Evolutionary conservation across 1,284 basidiomycete species (phyloP).

Genomic region (Fomes fomentarius): DNA sequence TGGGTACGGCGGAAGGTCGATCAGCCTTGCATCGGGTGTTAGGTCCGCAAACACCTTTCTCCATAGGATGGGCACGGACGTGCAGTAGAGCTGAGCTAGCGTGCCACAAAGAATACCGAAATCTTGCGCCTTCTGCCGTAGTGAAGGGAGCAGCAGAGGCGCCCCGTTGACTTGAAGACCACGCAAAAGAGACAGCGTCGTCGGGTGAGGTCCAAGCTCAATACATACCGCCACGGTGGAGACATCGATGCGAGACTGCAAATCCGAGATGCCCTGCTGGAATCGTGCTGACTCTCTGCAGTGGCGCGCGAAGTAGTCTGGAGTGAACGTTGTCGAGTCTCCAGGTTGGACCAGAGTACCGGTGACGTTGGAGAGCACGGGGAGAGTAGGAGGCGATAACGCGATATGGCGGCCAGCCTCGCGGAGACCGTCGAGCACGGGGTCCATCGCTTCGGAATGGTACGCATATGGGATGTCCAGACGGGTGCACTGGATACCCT

Average conservation of each 20-base stretch:
- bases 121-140: conserved; percentile 47
- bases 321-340: conserved; percentile 49
- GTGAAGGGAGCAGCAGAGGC: conserved; percentile 48
- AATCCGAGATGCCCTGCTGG: conserved; percentile 46
- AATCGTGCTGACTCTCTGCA: conserved; percentile 65
- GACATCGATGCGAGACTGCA: conserved; percentile 36
- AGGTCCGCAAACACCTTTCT: conserved; percentile 54
- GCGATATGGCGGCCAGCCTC: conserved; percentile 40
- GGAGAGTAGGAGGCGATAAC: conserved; percentile 51
- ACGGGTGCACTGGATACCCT: conserved; percentile 42
- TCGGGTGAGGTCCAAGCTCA: conserved; percentile 67
- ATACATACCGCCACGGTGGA: conserved; percentile 52
- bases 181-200: conserved; percentile 56
- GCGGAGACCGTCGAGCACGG: conserved; percentile 52
- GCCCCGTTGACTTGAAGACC: conserved; percentile 8
- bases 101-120: conserved; percentile 48
- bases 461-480: conserved; percentile 64
- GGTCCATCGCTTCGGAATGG: conserved; percentile 64
- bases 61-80: conserved; percentile 51
- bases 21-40: conserved; percentile 38
- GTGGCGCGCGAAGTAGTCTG: conserved; percentile 61
- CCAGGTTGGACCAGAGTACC: conserved; percentile 57
- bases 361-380: conserved; percentile 60
- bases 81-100: conserved; percentile 52
- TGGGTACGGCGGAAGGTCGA: conserved; percentile 64